phyloP scores from a whole-genome alignment of 1,139 yeast genomes.

The Yamadazyma dendronema region DNA sequence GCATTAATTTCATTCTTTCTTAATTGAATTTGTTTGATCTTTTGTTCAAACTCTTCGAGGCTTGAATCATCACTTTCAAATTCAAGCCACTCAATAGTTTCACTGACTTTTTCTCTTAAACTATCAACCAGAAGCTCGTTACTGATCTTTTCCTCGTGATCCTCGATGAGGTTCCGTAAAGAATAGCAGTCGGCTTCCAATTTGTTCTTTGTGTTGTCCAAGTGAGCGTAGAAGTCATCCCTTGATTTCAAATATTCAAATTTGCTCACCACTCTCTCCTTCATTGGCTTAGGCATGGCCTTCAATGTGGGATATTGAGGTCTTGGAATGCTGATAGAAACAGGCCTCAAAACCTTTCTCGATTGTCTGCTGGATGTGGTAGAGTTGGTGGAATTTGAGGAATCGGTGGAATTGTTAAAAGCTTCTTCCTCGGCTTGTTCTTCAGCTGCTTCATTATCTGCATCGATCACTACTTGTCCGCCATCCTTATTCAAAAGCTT shows the following conservation, averaged over 20 bases:
- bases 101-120: conserved; percentile 32
- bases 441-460: conserved; percentile 8
- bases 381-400: conserved; percentile 17
- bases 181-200: conserved; percentile 60
- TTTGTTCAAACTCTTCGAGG: conserved; percentile 35
- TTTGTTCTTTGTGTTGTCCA: conserved; percentile 51
- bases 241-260: conserved; percentile 34
- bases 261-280: conserved; percentile 27
- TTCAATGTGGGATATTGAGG: conserved; percentile 37
- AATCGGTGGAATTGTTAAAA: conserved; percentile 8
- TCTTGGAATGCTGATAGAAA: conserved; percentile 23
- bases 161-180: conserved; percentile 52
- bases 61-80: conserved; percentile 62
- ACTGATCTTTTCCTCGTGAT: conserved; percentile 41
- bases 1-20: conserved; percentile 23
- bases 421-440: conserved; percentile 9
- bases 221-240: conserved; percentile 47
- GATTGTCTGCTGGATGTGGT: conserved; percentile 15
- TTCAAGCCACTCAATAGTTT: conserved; percentile 76
- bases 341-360: conserved; percentile 20
- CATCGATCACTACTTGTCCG: conserved; percentile 3
- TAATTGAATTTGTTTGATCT: conserved; percentile 20
- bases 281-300: conserved; percentile 46
- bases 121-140: conserved; percentile 32
- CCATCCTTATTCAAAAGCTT: conserved; percentile 25